A percentile compares a stretch with the other conserved stretches of the same genome.
These are phyloP conservation scores for Baorangia bicolor DNA, from an alignment of 768 basidiomycete genomes.

Conservation along the genomic window DNA sequence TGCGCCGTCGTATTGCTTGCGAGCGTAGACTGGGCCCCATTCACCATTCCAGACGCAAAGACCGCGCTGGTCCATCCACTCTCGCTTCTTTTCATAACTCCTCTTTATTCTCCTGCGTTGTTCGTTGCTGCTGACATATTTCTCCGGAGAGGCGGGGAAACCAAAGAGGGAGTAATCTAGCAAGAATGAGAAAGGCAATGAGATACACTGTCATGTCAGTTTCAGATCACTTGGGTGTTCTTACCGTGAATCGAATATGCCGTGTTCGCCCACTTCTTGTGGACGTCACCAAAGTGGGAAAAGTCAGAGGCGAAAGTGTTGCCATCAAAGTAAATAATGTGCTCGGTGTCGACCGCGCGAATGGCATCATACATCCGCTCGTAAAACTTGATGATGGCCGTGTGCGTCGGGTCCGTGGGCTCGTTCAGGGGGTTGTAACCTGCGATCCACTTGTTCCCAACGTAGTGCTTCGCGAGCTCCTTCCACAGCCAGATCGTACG, in stretches of 20 bases:
- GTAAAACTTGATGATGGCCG: constrained; percentile 65
- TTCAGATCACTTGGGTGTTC: neutral
- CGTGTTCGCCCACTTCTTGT: constrained; percentile 65
- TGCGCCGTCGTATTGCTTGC: constrained; percentile 56
- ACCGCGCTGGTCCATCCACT: constrained; percentile 69
- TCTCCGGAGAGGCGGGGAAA: constrained; percentile 59
- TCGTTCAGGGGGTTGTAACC: constrained; percentile 89
- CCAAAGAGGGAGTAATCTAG: constrained; percentile 49
- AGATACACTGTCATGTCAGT: neutral
- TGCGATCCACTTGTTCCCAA: constrained; percentile 76
- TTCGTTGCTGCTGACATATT: constrained; percentile 50
- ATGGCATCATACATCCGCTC: constrained; percentile 67
- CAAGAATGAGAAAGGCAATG: neutral
- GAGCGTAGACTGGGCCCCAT: constrained; percentile 81
- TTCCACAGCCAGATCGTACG: constrained; percentile 76
- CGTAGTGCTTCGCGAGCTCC: constrained; percentile 73
- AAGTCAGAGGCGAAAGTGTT: constrained; percentile 85
- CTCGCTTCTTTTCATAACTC: constrained; percentile 71
- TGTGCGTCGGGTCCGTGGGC: constrained; percentile 67
- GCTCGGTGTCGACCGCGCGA: constrained; percentile 64
- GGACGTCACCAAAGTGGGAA: constrained; percentile 64
- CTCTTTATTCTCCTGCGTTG: constrained; percentile 51
- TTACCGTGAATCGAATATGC: constrained; percentile 76
- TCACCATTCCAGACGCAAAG: constrained; percentile 80
- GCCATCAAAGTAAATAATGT: constrained; percentile 78